Base-by-base conservation (phyloP, 2,329 filamentous ascomycete species). In the Colletotrichum endophyticum region DNA sequence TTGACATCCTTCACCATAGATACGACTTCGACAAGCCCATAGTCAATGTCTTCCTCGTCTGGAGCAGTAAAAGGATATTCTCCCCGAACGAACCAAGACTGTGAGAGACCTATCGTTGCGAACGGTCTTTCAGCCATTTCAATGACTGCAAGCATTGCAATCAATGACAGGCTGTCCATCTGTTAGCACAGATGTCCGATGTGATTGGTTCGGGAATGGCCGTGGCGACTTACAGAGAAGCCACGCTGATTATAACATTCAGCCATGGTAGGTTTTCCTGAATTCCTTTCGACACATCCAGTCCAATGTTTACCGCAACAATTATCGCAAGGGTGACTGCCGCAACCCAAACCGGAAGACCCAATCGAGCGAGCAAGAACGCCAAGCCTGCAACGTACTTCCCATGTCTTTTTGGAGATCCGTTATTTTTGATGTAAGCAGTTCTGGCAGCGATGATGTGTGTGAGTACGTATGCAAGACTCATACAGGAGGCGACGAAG, bases 121-220 rank as follows among this genome's bases (percentile, higher is more conserved):
- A 76, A 76, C 7, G 73, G 73, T 25, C 73, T 57, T 27, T 76
- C 70, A 12, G 70, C 70, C 70, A 76, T 76, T 16, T 76, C 73
- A 27, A 76, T 76, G 8, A 69, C 70, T 5, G 66, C 64, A 4
- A 76, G 73, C 13, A 76, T 71, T 4, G 59, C 70, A 16, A 12
- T 36, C 5, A 76, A 28, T 4, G 70, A 76, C 11, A 73, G 53
- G 3, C 73, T 76, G 12, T 1, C 3, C 2, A 11, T 5, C 2
- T 16, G 59, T 76, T 7, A 76, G 73, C 11, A 22, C 8, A 25
- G 5, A 27, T 2, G 6, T 32, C 3, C 8, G 5, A 8, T 27
- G 6, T 11, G 12, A 22, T 13, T 25, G 62, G 22, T 2, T 16
- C 15, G 34, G 12, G 7, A 19, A 32, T 6, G 27, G 11, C 6